These are phyloP conservation scores for Pythium volutum DNA, from an alignment of 352 stramenopile genomes.

Conservation along the genomic window DNA sequence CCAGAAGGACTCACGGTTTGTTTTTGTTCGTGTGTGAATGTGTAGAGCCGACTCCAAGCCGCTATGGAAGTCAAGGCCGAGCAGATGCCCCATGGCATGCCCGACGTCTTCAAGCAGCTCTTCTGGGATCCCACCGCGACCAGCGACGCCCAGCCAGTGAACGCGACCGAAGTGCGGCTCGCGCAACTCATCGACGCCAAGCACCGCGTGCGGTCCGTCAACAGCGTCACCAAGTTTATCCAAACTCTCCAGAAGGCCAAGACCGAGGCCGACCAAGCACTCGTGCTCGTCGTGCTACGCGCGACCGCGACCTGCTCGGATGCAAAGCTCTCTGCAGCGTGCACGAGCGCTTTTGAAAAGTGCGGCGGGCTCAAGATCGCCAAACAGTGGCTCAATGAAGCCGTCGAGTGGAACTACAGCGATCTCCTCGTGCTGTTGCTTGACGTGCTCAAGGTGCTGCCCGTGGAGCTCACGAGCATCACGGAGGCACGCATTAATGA, in stretches of 20 bases:
- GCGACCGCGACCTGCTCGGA: conserved; percentile 55
- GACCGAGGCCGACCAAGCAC: conserved; percentile 65
- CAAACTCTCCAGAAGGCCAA: conserved; percentile 55
- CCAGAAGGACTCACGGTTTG: not conserved
- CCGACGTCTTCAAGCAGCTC: conserved; percentile 32
- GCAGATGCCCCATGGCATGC: conserved; percentile 2
- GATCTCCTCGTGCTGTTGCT: conserved; percentile 79
- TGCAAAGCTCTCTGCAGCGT: conserved; percentile 54
- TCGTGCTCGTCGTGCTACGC: conserved; percentile 69
- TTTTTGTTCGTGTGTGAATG: not conserved
- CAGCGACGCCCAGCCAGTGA: conserved; percentile 29
- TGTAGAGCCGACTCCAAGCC: not conserved
- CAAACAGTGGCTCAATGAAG: conserved; percentile 72
- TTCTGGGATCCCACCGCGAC: conserved; percentile 20
- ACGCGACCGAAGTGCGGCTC: conserved; percentile 44
- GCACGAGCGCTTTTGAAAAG: conserved; percentile 65
- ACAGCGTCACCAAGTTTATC: conserved; percentile 55
- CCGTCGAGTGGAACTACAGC: conserved; percentile 76
- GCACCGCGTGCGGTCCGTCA: conserved; percentile 45
- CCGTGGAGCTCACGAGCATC: conserved; percentile 83
- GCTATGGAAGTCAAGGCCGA: conserved; percentile 21
- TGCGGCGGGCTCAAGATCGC: conserved; percentile 70
- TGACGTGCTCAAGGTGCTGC: conserved; percentile 76
- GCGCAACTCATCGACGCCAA: conserved; percentile 55
- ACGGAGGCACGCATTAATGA: conserved; percentile 87